Evolutionary conservation across 78 protist genomes (phyloP), one percentile per base, ranked within the genome.

Genomic region (Dictyostelium brefeldianum): DNA sequence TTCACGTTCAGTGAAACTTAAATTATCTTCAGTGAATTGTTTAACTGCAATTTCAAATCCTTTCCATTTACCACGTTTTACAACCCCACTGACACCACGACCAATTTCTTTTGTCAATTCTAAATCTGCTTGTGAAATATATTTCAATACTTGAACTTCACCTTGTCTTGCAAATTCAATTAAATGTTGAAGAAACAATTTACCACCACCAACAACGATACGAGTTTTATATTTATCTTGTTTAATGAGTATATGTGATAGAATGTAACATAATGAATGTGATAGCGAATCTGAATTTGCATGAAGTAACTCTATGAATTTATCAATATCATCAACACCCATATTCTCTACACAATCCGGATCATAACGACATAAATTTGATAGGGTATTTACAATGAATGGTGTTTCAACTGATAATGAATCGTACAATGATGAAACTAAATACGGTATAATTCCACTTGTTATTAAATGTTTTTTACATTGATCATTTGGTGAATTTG

Each of bases 251-350:
- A 36, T 36, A 77, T 77, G 43, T 48, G 83, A 41, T 1, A 87
- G 20, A 1, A 87, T 64, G 3, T 18, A 56, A 18, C 57, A 87
- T 4, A 87, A 48, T 47, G 90, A 29, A 7, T 18, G 31, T 0
- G 57, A 5, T 31, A 78, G 15, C 17, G 47, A 18, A 12, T 4
- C 11, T 67, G 75, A 31, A 36, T 70, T 70, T 25, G 14, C 41
- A 20, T 46, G 41, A 6, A 87, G 47, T 18, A 87, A 64, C 4
- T 74, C 27, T 6, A 83, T 41, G 7, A 83, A 71, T 15, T 73
- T 69, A 17, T 87, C 93, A 5, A 87, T 51, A 8, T 81, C 93
- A 48, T 77, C 80, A 2, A 73, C 36, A 87, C 93, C 93, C 47
- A 87, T 87, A 47, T 56, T 53, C n/a, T 87, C 84, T 14, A 77